phyloP scores from a whole-genome alignment of 1,284 basidiomycete genomes.

The Cystobasidiaceae sp. region DNA sequence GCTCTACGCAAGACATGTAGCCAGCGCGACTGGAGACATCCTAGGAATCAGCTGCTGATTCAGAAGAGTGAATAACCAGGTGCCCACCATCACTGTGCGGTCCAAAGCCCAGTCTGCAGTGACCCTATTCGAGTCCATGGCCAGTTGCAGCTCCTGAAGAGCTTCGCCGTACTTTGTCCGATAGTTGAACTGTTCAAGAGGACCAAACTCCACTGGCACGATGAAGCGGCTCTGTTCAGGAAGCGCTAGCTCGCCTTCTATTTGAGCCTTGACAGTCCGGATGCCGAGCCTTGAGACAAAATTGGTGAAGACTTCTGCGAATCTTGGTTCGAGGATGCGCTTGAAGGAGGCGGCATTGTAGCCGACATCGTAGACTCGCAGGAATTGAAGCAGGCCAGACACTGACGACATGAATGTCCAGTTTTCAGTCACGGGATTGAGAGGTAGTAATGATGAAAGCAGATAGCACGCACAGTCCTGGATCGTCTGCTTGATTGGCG shows the following conservation, averaged over 20 bases:
- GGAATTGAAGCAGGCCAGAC: conserved; percentile 35
- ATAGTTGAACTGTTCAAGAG: conserved; percentile 33
- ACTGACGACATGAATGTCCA: not conserved
- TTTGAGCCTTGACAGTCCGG: conserved; percentile 38
- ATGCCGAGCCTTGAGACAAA: conserved; percentile 29
- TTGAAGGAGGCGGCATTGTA: conserved; percentile 3
- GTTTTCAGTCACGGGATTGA: not conserved
- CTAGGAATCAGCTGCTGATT: not conserved
- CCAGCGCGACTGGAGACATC: conserved; percentile 9
- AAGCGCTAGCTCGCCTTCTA: conserved; percentile 36
- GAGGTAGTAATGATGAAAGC: too few relatives aligned
- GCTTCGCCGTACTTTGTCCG: conserved; percentile 33
- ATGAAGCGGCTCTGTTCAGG: conserved; percentile 36
- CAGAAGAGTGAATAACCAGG: not conserved
- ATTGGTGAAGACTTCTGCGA: conserved; percentile 27
- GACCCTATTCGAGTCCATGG: conserved; percentile 28
- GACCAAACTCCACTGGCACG: conserved; percentile 38
- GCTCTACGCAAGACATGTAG: conserved; percentile 18
- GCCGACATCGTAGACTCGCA: conserved; percentile 36
- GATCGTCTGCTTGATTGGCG: conserved; percentile 39
- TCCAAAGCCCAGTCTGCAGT: conserved; percentile 3
- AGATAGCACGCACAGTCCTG: conserved; percentile 29
- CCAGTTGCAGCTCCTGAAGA: conserved; percentile 33
- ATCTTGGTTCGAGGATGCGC: conserved; percentile 33
- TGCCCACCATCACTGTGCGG: conserved; percentile 2